Evolutionary conservation across 768 basidiomycete species (phyloP).

Genomic region (Kwoniella newhampshirensis): DNA sequence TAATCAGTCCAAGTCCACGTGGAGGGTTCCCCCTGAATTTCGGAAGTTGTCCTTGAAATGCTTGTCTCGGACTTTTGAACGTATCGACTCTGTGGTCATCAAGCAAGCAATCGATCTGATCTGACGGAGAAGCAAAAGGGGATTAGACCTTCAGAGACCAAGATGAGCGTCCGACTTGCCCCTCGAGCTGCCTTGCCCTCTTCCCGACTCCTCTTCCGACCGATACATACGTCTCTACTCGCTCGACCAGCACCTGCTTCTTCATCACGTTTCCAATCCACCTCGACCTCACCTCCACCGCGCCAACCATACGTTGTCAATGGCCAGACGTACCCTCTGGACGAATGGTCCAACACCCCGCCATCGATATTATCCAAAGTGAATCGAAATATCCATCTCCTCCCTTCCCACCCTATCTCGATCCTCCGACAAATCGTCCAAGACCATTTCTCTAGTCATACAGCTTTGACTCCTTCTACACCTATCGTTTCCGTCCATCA

Average conservation of each 20-base stretch:
- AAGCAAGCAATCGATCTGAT: no score
- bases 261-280: not conserved
- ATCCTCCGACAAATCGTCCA: slow-evolving; percentile 83
- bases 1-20: no score
- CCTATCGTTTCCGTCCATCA: slow-evolving; percentile 85
- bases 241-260: not conserved
- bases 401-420: slow-evolving; percentile 77
- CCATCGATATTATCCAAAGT: slow-evolving; percentile 81
- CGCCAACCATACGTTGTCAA: slow-evolving; percentile 34
- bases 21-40: no score
- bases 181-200: no score
- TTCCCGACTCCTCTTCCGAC: no score
- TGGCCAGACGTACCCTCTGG: slow-evolving; percentile 62
- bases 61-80: no score
- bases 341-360: slow-evolving; percentile 79
- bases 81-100: no score
- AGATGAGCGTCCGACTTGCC: no score
- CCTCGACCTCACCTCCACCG: slow-evolving; percentile 1
- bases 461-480: slow-evolving; percentile 72
- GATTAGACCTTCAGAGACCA: no score
- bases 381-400: slow-evolving; percentile 69
- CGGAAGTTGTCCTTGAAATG: no score
- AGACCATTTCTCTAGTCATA: slow-evolving; percentile 73
- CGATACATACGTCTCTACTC: no score
- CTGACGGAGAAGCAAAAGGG: no score